Percentiles rank a stretch among this genome's conserved stretches.
phyloP scores from a whole-genome alignment of 345 rosid genomes.

The Gossypium australe region DNA sequence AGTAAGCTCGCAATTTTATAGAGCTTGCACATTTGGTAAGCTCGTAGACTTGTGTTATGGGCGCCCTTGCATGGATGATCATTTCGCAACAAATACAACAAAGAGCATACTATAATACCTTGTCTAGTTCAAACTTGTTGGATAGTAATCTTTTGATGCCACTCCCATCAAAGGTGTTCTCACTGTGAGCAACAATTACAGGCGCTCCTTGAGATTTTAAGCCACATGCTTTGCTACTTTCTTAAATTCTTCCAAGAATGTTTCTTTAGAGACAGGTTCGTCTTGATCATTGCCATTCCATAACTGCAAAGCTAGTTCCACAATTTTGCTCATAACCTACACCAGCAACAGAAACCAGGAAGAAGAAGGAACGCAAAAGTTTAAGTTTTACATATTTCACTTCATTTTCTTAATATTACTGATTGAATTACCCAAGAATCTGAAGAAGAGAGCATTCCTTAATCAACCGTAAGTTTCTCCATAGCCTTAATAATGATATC shows the following conservation, averaged over 20 bases:
- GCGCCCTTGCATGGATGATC: no score
- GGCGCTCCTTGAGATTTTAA: constrained; percentile 81
- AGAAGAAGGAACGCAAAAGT: neutral
- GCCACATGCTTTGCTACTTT: constrained; percentile 60
- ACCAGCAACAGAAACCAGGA: neutral
- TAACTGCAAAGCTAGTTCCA: constrained; percentile 59
- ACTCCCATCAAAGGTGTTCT: constrained; percentile 79
- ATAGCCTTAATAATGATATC: constrained; percentile 51
- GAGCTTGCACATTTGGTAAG: no score
- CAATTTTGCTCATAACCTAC: constrained; percentile 69
- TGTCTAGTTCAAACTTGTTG: constrained; percentile 81
- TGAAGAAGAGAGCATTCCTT: constrained; percentile 79
- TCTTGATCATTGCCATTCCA: constrained; percentile 31
- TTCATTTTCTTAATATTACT: neutral
- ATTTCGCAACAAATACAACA: neutral
- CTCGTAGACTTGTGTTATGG: no score
- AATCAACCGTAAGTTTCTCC: constrained; percentile 75
- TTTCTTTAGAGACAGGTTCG: constrained; percentile 42
- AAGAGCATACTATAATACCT: constrained; percentile 35
- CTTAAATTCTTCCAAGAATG: constrained; percentile 60
- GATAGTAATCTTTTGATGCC: constrained; percentile 63
- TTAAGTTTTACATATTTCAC: neutral
- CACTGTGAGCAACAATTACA: constrained; percentile 88
- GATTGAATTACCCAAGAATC: constrained; percentile 70
- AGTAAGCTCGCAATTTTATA: no score